phyloP scores from a whole-genome alignment of 2,329 filamentous ascomycete genomes.

The Colletotrichum sp. region DNA sequence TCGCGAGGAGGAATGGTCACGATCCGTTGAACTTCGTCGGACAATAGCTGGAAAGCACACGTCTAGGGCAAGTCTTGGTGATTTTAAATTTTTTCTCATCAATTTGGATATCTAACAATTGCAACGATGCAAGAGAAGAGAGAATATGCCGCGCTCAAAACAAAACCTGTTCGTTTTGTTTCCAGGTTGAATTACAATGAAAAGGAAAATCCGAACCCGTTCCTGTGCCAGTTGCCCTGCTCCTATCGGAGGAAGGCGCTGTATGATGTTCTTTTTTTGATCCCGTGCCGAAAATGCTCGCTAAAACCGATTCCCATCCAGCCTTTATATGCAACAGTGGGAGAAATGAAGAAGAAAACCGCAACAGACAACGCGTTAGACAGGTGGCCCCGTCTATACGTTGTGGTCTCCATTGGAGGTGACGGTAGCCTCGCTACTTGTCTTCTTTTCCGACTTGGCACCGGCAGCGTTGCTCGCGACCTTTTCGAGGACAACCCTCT shows the following conservation, averaged over 20 bases:
- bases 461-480: neutral
- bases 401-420: conserved; percentile 15
- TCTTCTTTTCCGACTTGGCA: neutral
- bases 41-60: too few relatives aligned
- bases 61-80: rapidly evolving
- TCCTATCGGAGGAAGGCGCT: neutral
- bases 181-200: conserved; percentile 17
- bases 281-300: conserved; percentile 18
- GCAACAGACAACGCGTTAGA: neutral
- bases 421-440: conserved; percentile 12
- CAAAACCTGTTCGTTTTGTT: conserved; percentile 1
- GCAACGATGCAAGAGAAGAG: neutral
- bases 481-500: conserved; percentile 19
- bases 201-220: conserved; percentile 4
- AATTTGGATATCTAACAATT: conserved; percentile 1
- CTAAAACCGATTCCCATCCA: conserved; percentile 2
- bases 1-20: too few relatives aligned
- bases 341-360: conserved; percentile 2
- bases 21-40: too few relatives aligned
- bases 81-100: neutral
- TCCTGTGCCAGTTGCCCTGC: conserved; percentile 2
- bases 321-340: neutral
- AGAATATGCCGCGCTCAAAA: conserved; percentile 10
- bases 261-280: conserved; percentile 1
- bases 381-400: neutral